Percentiles rank a stretch among this genome's conserved stretches.
These are phyloP conservation scores for Stagonosporopsis tanaceti DNA, from an alignment of 2,329 filamentous ascomycete species.

Conservation along the genomic window DNA sequence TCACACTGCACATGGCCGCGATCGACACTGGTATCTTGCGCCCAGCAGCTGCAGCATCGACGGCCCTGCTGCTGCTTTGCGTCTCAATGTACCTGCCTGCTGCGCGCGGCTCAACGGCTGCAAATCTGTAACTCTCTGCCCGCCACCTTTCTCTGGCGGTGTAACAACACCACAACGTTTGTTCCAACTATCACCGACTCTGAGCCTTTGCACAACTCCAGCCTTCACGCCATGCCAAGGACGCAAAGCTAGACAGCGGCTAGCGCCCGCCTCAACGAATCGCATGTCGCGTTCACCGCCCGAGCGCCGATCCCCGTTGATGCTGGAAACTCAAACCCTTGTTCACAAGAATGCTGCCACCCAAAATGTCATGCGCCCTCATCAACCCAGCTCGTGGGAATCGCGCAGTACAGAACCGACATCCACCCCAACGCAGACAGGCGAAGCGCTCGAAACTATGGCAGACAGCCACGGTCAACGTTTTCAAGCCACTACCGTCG, in stretches of 20 bases:
- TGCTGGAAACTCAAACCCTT: slow-evolving; percentile 34
- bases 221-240: slow-evolving; percentile 34
- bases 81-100: slow-evolving; percentile 18
- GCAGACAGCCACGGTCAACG: slow-evolving; percentile 3
- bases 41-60: slow-evolving; percentile 3
- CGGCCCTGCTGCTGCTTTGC: background rate
- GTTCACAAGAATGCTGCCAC: slow-evolving; percentile 22
- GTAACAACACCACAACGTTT: slow-evolving; percentile 28
- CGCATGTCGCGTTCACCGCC: slow-evolving; percentile 22
- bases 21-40: slow-evolving; percentile 14
- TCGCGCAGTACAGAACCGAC: background rate
- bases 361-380: slow-evolving; percentile 14
- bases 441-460: slow-evolving; percentile 1
- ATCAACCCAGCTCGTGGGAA: slow-evolving; percentile 5
- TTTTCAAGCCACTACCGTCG: slow-evolving; percentile 6
- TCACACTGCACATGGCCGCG: slow-evolving; percentile 17
- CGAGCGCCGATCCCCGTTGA: slow-evolving; percentile 43
- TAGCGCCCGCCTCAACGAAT: slow-evolving; percentile 35
- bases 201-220: slow-evolving; percentile 40
- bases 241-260: slow-evolving; percentile 33
- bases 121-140: slow-evolving; percentile 14
- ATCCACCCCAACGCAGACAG: background rate
- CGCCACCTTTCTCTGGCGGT: slow-evolving; percentile 17
- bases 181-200: slow-evolving; percentile 26
- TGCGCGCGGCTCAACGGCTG: slow-evolving; percentile 24